Evolutionary conservation across 129 eudicot genomes (phyloP).

Genomic region (Flaveria brownii): DNA sequence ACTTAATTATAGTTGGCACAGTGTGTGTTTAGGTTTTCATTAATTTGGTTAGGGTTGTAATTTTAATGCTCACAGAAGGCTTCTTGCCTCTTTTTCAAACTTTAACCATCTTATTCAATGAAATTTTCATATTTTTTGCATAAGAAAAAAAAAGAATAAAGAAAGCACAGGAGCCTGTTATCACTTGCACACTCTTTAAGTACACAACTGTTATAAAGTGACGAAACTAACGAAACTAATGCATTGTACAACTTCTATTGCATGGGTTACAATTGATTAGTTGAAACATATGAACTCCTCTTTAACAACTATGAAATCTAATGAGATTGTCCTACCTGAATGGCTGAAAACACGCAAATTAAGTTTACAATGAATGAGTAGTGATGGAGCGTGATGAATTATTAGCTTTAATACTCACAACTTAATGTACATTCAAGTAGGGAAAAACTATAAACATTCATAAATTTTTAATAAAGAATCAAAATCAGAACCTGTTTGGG

Average conservation of each 20-base stretch:
- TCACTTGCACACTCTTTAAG: slow-evolving; percentile 3
- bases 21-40: slow-evolving; percentile 11
- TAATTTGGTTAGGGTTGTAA: slow-evolving; percentile 11
- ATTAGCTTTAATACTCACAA: background rate
- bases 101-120: background rate
- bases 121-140: background rate
- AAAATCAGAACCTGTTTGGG: too few relatives aligned
- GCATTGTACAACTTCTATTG: background rate
- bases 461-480: background rate
- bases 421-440: too few relatives aligned
- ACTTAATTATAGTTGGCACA: background rate
- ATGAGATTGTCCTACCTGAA: background rate
- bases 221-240: background rate
- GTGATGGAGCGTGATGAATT: background rate
- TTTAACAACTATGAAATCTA: slow-evolving; percentile 1
- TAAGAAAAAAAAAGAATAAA: background rate
- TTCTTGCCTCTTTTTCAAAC: background rate
- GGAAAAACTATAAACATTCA: background rate
- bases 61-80: background rate
- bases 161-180: background rate
- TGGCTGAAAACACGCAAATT: background rate
- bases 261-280: background rate
- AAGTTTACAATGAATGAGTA: slow-evolving; percentile 3
- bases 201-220: background rate
- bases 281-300: background rate